These are phyloP conservation scores for Manihot esculenta DNA, from an alignment of 441 rosid genomes.

Conservation along the genomic window DNA sequence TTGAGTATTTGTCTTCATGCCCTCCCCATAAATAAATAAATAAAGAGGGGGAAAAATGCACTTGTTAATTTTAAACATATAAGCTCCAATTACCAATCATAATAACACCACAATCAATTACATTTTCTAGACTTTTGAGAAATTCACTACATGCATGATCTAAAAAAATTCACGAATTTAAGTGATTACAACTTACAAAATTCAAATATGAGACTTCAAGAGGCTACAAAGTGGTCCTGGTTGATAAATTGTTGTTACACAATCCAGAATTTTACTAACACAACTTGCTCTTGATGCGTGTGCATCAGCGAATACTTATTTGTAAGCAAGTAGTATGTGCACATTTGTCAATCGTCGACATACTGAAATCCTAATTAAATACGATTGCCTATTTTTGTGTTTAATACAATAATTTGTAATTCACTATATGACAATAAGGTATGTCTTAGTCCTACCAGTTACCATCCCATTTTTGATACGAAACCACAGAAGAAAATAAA, in stretches of 20 bases:
- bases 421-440: neutral
- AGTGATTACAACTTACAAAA: neutral
- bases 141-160: slow-evolving; percentile 1
- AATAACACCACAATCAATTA: neutral
- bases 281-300: neutral
- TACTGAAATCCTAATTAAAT: neutral
- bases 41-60: neutral
- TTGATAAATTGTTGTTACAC: no score
- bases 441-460: neutral
- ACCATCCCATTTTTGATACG: neutral
- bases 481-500: neutral
- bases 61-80: neutral
- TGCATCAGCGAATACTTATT: neutral
- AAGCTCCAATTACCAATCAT: slow-evolving; percentile 9
- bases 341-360: neutral
- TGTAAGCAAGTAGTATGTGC: neutral
- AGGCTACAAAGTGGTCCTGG: neutral
- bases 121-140: neutral
- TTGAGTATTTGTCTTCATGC: neutral
- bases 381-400: neutral
- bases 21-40: neutral
- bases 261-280: neutral
- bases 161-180: neutral
- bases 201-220: neutral
- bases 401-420: neutral